Evolutionary conservation across 345 rosid species (phyloP), one percentile per base, ranked within the genome.

Genomic region (Streptanthus diversifolius): DNA sequence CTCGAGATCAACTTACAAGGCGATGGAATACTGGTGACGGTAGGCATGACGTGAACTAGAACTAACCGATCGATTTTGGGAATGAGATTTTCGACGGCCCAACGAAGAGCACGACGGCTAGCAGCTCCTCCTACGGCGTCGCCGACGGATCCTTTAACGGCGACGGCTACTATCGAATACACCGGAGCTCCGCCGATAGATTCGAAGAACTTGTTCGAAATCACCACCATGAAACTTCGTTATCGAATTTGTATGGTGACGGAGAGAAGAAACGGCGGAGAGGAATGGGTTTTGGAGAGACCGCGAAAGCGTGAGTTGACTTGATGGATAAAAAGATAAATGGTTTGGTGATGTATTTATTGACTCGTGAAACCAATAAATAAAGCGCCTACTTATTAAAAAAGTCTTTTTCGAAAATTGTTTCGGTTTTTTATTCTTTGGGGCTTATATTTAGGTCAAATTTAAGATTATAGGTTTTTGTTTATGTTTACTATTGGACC

Each of bases 21-120:
- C 69, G 93, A 83, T 39, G 97, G 90, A 14, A 93, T 70, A 48
- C 67, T 73, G 39, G 87, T 82, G 82, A 89, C 56, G 49, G 76
- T 36, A 65, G 91, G 92, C 77, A 90, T 86, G 71, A 90, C 88
- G 72, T 93, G 88, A 79, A 93, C 90, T 30, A 90, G 77, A 77
- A 85, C 67, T 64, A 93, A 78, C n/a, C 85, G 85, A 35, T 82
- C 81, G 45, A 87, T 81, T 63, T 54, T 37, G 1, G 85, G 79
- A 48, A 79, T 43, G 69, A 87, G 77, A 49, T 85, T 84, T 68
- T 90, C 86, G 18, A 74, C 81, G 4, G 92, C 87, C 98, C 96
- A 93, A 5, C 85, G 86, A 76, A 87, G 85, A 52, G 96, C 93
- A 21, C 97, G 90, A 37, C 81, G 79, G 79, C 93, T 93, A 69